Evolutionary conservation across 345 rosid species (phyloP).

Genomic region (Mangifera indica): DNA sequence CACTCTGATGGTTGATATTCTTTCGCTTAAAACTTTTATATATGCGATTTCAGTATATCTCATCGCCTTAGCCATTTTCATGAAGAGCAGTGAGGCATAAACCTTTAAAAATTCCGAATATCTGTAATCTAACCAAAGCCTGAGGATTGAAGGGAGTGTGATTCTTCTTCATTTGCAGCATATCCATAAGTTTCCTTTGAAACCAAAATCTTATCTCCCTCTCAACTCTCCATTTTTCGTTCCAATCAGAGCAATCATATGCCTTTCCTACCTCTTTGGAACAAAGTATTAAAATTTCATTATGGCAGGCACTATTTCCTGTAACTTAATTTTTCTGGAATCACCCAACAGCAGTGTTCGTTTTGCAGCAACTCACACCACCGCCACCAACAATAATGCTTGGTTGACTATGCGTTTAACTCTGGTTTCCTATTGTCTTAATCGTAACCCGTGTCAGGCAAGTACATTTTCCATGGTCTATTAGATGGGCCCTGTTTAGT

Average conservation of each 20-base stretch:
- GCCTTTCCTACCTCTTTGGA: conserved; percentile 19
- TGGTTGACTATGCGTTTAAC: conserved; percentile 24
- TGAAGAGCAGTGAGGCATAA: not conserved
- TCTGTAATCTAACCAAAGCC: conserved; percentile 42
- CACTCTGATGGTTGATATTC: conserved; percentile 28
- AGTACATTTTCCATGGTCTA: not conserved
- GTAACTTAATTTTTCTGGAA: conserved; percentile 32
- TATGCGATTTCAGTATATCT: too few species aligned
- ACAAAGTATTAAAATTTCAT: not conserved
- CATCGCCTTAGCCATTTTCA: too few species aligned
- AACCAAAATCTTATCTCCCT: conserved; percentile 23
- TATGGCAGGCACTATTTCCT: conserved; percentile 50
- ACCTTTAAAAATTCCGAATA: not conserved
- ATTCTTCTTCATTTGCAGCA: not conserved
- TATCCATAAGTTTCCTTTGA: not conserved
- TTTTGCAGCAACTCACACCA: conserved; percentile 6
- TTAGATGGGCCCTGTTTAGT: conserved; percentile 8
- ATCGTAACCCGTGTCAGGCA: conserved; percentile 40
- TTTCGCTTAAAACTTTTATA: too few species aligned
- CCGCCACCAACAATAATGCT: conserved; percentile 14
- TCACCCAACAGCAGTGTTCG: conserved; percentile 28
- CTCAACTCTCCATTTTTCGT: not conserved
- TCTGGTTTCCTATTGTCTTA: conserved; percentile 31
- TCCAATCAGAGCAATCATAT: not conserved
- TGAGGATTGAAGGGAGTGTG: conserved; percentile 24